Base-by-base conservation (phyloP, 2,329 filamentous ascomycete genomes). In the Clonostachys sp. region DNA sequence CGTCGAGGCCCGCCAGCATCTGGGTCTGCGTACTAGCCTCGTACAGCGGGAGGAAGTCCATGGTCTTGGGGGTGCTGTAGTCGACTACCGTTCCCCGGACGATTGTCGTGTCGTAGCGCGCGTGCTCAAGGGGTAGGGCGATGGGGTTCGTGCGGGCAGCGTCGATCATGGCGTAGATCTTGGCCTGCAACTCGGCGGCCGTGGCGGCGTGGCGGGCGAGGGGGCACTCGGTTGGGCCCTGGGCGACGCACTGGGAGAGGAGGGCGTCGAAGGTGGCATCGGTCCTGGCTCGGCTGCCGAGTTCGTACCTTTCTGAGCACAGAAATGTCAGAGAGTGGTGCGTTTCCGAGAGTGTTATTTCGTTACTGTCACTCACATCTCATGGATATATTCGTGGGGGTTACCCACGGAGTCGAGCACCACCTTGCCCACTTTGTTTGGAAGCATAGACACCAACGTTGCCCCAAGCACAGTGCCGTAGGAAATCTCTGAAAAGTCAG, bases 381-480 rank as follows among this genome's bases (percentile, higher is more conserved):
- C 43, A 14, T 52, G 52, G 48, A 61, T 66, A 48, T 64, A 67
- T 38, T 66, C 54, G 20, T 57, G 56, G 7, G 58, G 56, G 44
- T 64, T 67, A 24, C 57, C 46, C 6, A 62, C 58, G 44, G 64
- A 64, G 51, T 73, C 70, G 3, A 73, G 50, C 13, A 72, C 49
- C 12, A 72, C 46, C 33, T 57, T 58, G 17, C 67, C 67, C 18
- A 72, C 57, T 36, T 63, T 57, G 17, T 71, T 64, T 1, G 70
- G 71, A 47, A 71, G 71, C 62, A 74, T 67, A 16, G 66, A 63
- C 6, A 66, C 66, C 12, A 66, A 53, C 0, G 63, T 68, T 4
- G 57, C 56, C 8, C 71, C 71, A 2, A 74, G 51, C 5, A 62
- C 53, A 2, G 66, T 67, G 10, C 70, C 70, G 46, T 73, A 73